phyloP scores from a whole-genome alignment of 441 rosid species.

The Erysimum cheiri region DNA sequence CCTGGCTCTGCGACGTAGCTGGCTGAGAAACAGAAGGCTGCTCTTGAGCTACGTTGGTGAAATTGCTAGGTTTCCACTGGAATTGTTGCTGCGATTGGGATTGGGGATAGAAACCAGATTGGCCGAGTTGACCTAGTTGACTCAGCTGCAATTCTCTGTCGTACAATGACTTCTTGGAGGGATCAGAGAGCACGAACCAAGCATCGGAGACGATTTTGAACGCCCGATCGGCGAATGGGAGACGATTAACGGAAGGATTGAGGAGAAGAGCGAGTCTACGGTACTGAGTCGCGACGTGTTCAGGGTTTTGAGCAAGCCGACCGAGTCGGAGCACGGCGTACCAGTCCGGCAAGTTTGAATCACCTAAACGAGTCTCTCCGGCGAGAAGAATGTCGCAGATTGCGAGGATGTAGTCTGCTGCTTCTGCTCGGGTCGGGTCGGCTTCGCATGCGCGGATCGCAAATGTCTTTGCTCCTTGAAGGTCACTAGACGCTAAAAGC shows the following conservation, averaged over 20 bases:
- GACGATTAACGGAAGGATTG: conserved; percentile 62
- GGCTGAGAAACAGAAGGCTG: conserved; percentile 35
- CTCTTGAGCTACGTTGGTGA: conserved; percentile 37
- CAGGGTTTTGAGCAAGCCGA: conserved; percentile 63
- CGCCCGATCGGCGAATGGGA: conserved; percentile 82
- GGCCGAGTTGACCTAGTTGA: conserved; percentile 58
- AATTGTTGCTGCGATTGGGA: conserved; percentile 36
- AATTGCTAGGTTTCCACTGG: conserved; percentile 39
- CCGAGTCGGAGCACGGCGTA: conserved; percentile 81
- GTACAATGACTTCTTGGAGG: conserved; percentile 65
- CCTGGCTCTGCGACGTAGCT: conserved; percentile 34
- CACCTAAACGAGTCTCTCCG: conserved; percentile 50
- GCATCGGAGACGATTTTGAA: conserved; percentile 77
- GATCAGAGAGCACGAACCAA: conserved; percentile 77
- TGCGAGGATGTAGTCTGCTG: conserved; percentile 72
- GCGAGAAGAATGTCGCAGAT: conserved; percentile 79
- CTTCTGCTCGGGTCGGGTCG: conserved; percentile 64
- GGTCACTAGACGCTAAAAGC: conserved; percentile 74
- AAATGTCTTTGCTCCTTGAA: conserved; percentile 75
- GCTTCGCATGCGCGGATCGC: conserved; percentile 85
- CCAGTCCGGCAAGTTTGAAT: conserved; percentile 62
- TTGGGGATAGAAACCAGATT: conserved; percentile 36
- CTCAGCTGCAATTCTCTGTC: conserved; percentile 73
- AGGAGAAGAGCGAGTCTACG: conserved; percentile 76
- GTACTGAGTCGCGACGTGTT: conserved; percentile 75